Conservation (phyloP, 2,329 filamentous ascomycete species). For the Calonectria naviculata region DNA sequence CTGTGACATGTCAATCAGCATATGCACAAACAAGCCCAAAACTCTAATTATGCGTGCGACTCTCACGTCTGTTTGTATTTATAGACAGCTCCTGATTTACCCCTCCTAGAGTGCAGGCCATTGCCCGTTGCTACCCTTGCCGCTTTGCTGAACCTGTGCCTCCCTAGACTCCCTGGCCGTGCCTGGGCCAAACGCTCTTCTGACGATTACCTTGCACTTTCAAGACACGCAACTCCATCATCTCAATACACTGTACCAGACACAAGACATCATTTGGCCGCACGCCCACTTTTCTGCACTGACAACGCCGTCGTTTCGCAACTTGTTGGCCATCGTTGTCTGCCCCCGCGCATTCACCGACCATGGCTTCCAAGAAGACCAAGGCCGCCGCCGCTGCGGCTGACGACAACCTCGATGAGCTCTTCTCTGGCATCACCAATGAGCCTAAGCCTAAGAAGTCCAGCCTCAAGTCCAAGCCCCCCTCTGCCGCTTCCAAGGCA, state of each 20-base stretch:
- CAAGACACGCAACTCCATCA: slow-evolving; percentile 19
- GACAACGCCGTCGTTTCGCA: background rate
- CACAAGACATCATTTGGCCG: background rate
- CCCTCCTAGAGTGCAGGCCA: background rate
- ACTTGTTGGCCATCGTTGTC: slow-evolving; percentile 12
- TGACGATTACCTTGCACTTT: slow-evolving; percentile 24
- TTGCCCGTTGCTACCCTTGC: slow-evolving; percentile 29
- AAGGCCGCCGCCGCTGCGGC: slow-evolving; percentile 62
- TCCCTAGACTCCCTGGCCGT: slow-evolving; percentile 20
- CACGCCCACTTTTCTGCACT: background rate
- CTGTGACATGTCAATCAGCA: background rate
- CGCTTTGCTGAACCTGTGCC: slow-evolving; percentile 22
- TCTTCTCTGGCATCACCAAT: slow-evolving; percentile 72
- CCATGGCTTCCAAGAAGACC: slow-evolving; percentile 70
- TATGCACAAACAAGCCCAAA: background rate
- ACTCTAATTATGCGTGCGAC: background rate
- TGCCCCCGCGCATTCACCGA: slow-evolving; percentile 29
- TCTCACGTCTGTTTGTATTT: background rate
- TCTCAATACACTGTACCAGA: background rate
- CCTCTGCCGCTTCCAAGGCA: slow-evolving; percentile 61
- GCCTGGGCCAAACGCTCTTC: slow-evolving; percentile 34
- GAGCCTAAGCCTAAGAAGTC: slow-evolving; percentile 62
- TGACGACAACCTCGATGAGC: slow-evolving; percentile 73
- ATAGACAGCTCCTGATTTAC: background rate
- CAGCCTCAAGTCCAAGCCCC: slow-evolving; percentile 56